Base-by-base conservation (phyloP, 495 filamentous ascomycete genomes). In the Neurospora tetrasperma region DNA sequence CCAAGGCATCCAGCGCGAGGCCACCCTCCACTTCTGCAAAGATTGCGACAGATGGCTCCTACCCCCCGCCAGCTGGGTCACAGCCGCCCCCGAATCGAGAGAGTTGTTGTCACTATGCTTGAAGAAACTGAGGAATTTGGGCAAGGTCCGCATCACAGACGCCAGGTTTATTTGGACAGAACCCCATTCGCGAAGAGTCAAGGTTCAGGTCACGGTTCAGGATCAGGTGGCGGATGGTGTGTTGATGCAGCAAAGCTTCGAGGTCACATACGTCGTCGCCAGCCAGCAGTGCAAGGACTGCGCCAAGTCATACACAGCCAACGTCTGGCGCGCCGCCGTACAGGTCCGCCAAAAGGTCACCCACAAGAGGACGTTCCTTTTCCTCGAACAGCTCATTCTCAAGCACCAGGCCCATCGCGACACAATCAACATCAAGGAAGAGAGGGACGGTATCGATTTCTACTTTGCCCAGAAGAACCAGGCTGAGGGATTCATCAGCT, bases 141-240 rank as follows among this genome's bases (percentile, higher is more conserved):
- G 88, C 76, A 96, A 93, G 83, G 92, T 96, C 71, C 86, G 96
- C 54, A 94, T 99, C 74, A 93, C 96, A 78, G 96, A 99, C 77
- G 96, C 96, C 43, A 91, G 89, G 77, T 99, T 99, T 79, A 93
- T 97, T 75, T 99, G 96, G 96, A 99, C 96, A 4, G 96, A 99
- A 82, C 96, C 96, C 8, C 96, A 99, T 84, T 96, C 93, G 69
- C 86, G 93, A 77, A 85, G 96, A 77, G 86, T 99, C 70, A 94
- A 92, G 79, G 89, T 99, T 75, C 96, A 97, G 83, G 92, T 99
- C 77, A 97, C 94, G 0, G 88, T 99, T 20, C 95, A 99, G 78
- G 88, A 89, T 46, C 80, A 83, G 16, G 87, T 88, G 3, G 82
- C 89, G 83, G 82, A 92, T 87, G 86, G 94, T 83, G 78, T 93